These are phyloP conservation scores for Paecilomyces variotii DNA, from an alignment of 2,329 filamentous ascomycete species.

Conservation along the genomic window DNA sequence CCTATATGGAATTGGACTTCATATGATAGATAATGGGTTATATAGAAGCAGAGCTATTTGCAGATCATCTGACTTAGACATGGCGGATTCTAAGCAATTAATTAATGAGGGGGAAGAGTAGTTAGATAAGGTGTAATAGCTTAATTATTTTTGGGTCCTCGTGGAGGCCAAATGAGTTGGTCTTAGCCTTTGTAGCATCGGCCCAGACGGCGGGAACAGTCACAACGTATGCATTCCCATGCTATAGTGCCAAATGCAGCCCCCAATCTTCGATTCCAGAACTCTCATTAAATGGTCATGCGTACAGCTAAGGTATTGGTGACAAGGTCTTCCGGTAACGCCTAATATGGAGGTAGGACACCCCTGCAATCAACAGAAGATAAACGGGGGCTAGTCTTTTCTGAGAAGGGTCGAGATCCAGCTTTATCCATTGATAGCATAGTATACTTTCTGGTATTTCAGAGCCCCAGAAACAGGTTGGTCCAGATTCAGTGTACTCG, in stretches of 20 bases:
- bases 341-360: constrained; percentile 4
- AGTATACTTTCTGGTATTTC: constrained; percentile 10
- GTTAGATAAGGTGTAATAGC: no score
- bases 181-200: constrained; percentile 15
- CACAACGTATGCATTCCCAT: constrained; percentile 14
- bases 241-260: constrained; percentile 4
- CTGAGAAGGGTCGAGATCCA: constrained; percentile 3
- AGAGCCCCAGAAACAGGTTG: constrained; percentile 11
- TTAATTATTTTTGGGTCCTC: no score
- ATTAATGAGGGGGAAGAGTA: no score
- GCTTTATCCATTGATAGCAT: constrained; percentile 17
- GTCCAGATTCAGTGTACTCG: constrained; percentile 1
- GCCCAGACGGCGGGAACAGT: constrained; percentile 24
- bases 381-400: background rate
- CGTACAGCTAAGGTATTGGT: constrained; percentile 11
- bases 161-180: background rate
- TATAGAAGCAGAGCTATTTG: no score
- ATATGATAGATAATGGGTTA: no score
- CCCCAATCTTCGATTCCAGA: constrained; percentile 8
- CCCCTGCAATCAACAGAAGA: constrained; percentile 5
- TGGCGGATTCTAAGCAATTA: no score
- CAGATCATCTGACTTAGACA: no score
- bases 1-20: no score
- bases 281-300: constrained; percentile 6
- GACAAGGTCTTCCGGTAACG: constrained; percentile 3